A percentile compares a stretch with the other conserved stretches of the same genome.
Conservation (phyloP, 2,329 filamentous ascomycete genomes). For the Botrytis aclada region DNA sequence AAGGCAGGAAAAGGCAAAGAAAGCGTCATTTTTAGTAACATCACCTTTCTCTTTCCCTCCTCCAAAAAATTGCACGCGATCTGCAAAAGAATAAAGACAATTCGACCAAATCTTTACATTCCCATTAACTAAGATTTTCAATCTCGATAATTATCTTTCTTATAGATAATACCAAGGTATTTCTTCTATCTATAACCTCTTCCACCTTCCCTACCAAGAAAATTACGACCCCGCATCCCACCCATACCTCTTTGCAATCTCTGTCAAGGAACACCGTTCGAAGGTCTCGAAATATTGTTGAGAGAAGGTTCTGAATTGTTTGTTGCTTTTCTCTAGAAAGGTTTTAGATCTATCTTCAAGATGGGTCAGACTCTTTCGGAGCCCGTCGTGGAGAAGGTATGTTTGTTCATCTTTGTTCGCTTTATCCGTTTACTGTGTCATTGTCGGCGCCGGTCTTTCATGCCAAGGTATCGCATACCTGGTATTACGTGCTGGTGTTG, state of each 20-base stretch:
- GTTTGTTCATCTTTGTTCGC: constrained; percentile 35
- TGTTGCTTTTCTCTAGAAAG: constrained; percentile 33
- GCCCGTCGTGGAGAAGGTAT: constrained; percentile 98
- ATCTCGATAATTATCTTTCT: background rate
- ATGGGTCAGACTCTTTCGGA: constrained; percentile 99
- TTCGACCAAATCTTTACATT: constrained; percentile 4
- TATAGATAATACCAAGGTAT: constrained; percentile 10
- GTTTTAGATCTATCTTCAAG: constrained; percentile 27
- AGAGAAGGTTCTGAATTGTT: constrained; percentile 13
- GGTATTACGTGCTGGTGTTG: background rate
- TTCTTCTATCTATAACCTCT: constrained; percentile 10
- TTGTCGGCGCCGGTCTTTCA: constrained; percentile 11
- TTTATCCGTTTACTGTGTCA: constrained; percentile 15
- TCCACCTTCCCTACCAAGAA: background rate
- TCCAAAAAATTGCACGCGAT: constrained; percentile 18
- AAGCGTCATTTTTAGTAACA: constrained; percentile 17
- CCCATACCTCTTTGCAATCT: constrained; percentile 18
- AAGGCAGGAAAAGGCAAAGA: background rate
- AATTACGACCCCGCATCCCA: constrained; percentile 17
- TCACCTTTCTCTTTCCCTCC: constrained; percentile 4
- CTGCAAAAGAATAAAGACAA: constrained; percentile 4
- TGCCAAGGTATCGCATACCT: constrained; percentile 10
- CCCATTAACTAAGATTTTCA: background rate
- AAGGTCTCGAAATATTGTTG: background rate
- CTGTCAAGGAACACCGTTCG: constrained; percentile 5